A percentile compares a stretch with the other conserved stretches of the same genome.
Conservation (phyloP, 768 basidiomycete genomes). For the Peribolospora kevripleyi region DNA sequence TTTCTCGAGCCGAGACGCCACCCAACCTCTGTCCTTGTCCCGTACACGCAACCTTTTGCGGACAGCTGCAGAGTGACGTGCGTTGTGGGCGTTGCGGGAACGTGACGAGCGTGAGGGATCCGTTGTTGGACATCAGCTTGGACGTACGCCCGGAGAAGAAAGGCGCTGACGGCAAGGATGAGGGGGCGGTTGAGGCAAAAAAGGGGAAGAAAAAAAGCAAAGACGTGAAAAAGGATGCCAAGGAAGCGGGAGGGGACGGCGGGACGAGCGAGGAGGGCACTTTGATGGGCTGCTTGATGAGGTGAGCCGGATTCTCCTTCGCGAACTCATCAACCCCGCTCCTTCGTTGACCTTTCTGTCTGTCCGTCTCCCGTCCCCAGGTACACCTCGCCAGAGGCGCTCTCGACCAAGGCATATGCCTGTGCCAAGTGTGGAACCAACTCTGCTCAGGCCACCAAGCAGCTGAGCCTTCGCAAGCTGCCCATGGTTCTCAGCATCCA, state of each 20-base stretch:
- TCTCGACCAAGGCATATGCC: constrained; percentile 57
- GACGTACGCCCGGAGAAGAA: constrained; percentile 28
- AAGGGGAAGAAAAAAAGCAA: constrained; percentile 25
- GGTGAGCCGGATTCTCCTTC: constrained; percentile 24
- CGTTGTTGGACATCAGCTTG: constrained; percentile 72
- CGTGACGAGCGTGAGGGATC: constrained; percentile 54
- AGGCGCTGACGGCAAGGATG: not conserved
- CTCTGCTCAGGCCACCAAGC: constrained; percentile 52
- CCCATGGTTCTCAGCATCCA: constrained; percentile 83
- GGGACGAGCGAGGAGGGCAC: constrained; percentile 28
- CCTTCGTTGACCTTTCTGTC: constrained; percentile 1
- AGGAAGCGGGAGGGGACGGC: constrained; percentile 14
- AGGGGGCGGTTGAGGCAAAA: no score
- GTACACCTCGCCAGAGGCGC: constrained; percentile 62
- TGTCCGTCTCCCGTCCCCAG: constrained; percentile 20
- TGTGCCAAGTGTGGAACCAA: constrained; percentile 59
- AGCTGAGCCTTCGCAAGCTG: constrained; percentile 56
- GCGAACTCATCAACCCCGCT: not conserved
- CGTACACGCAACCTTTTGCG: constrained; percentile 71
- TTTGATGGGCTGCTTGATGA: constrained; percentile 45
- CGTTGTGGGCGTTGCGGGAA: constrained; percentile 64
- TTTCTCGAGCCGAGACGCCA: constrained; percentile 35
- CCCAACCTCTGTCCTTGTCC: constrained; percentile 58
- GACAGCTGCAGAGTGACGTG: constrained; percentile 66
- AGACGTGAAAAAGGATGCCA: constrained; percentile 14